Evolutionary conservation across 2,329 filamentous ascomycete genomes (phyloP), one percentile per base, ranked within the genome.

Genomic region (Sarocladiaceae sp.): DNA sequence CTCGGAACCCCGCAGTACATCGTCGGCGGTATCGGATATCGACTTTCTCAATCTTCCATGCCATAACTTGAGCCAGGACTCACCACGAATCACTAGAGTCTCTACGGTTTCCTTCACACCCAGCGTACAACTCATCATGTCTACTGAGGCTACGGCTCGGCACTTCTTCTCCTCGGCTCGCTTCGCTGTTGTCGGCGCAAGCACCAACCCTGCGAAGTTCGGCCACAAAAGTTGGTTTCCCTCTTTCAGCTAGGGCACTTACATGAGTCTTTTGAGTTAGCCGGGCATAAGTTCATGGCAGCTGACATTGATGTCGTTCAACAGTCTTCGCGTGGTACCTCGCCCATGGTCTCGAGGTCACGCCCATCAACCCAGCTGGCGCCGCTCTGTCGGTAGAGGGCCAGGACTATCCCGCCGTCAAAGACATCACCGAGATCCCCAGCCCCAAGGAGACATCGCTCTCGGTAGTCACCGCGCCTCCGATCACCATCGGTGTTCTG

Each of bases 291-390:
- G n/a, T n/a, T n/a, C n/a, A n/a, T n/a, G n/a, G n/a, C n/a, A n/a
- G n/a, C n/a, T n/a, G n/a, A n/a, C n/a, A n/a, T n/a, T n/a, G n/a
- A n/a, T n/a, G n/a, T n/a, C 42, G 34, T 11, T 32, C 31, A 34
- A 11, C 57, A 94, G 89, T 97, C 53, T 88, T 96, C 60, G 78
- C 78, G 12, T 97, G 91, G 91, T 97, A 97, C 64, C 76, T 87
- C 45, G 61, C 72, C 26, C 88, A 88, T 66, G 72, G 74, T 29
- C 77, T 97, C 32, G 80, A 84, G 6, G 88, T 83, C 4, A 88
- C 82, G 1, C 88, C 91, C 9, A 76, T 97, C 63, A 96, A 97
- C 66, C 90, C 91, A 0, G 73, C 73, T 39, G 68, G 77, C 3
- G 58, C 80, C 6, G 69, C 72, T 46, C 84, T 96, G 57, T 69